Conservation (phyloP, 768 basidiomycete species). For the Scleroderma bovista region DNA sequence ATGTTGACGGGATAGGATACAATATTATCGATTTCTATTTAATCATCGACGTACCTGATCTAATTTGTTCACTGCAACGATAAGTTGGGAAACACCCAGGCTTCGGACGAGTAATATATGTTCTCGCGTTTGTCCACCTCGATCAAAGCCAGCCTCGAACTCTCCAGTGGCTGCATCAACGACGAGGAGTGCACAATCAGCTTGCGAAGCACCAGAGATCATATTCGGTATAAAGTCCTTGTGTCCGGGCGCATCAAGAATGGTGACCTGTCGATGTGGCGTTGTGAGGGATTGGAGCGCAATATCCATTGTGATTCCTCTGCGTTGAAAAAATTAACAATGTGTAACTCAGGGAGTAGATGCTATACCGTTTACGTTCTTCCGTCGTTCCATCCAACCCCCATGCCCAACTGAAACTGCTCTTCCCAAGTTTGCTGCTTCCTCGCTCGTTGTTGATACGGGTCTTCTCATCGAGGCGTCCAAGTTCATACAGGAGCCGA, state of each 20-base stretch:
- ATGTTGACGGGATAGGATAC: constrained; percentile 2
- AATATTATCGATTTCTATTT: background rate
- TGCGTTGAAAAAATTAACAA: constrained; percentile 27
- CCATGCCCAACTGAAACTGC: constrained; percentile 98
- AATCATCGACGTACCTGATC: constrained; percentile 57
- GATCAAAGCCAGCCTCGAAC: constrained; percentile 93
- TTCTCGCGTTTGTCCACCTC: constrained; percentile 93
- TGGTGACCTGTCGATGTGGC: constrained; percentile 70
- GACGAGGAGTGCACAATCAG: constrained; percentile 90
- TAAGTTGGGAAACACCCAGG: constrained; percentile 84
- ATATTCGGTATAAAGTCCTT: constrained; percentile 98
- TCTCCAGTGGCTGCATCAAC: constrained; percentile 87
- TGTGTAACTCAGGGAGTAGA: background rate
- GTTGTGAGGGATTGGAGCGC: constrained; percentile 78
- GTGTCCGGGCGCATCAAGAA: constrained; percentile 98
- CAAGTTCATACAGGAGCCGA: constrained; percentile 86
- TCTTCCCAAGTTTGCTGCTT: constrained; percentile 85
- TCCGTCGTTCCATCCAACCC: constrained; percentile 89
- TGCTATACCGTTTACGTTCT: constrained; percentile 80
- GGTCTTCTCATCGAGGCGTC: constrained; percentile 81
- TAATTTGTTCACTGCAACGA: constrained; percentile 93
- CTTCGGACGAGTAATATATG: constrained; percentile 89
- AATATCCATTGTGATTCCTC: constrained; percentile 98
- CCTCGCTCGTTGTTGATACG: constrained; percentile 82
- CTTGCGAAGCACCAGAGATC: constrained; percentile 98